phyloP scores from a whole-genome alignment of 2,329 filamentous ascomycete species.

The Colletotrichum tamarilloi region DNA sequence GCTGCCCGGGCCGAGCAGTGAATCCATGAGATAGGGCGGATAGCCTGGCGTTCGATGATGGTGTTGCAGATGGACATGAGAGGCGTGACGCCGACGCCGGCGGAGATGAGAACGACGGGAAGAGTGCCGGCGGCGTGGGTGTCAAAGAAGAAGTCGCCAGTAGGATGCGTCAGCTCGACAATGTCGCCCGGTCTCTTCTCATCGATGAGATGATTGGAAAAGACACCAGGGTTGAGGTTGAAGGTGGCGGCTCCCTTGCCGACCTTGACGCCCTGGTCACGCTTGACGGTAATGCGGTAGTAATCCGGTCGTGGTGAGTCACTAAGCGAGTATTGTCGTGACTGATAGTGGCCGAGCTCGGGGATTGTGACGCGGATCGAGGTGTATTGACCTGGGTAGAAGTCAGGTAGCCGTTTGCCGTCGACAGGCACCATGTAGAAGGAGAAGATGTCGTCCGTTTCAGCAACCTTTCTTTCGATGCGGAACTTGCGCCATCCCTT shows the following conservation, averaged over 20 bases:
- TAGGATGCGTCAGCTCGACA: slow-evolving; percentile 74
- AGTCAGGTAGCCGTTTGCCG: slow-evolving; percentile 68
- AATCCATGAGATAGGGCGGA: slow-evolving; percentile 67
- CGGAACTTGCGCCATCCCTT: slow-evolving; percentile 74
- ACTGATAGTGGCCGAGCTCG: slow-evolving; percentile 68
- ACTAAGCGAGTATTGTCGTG: slow-evolving; percentile 79
- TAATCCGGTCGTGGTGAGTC: slow-evolving; percentile 70
- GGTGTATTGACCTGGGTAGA: slow-evolving; percentile 79
- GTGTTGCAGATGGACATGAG: slow-evolving; percentile 71
- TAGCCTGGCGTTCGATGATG: slow-evolving; percentile 55
- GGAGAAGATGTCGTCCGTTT: slow-evolving; percentile 76
- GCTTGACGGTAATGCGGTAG: slow-evolving; percentile 79
- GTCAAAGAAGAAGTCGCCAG: slow-evolving; percentile 70
- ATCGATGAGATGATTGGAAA: slow-evolving; percentile 78
- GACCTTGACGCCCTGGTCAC: slow-evolving; percentile 61
- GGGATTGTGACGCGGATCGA: slow-evolving; percentile 70
- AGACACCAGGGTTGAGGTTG: slow-evolving; percentile 67
- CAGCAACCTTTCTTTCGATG: slow-evolving; percentile 72
- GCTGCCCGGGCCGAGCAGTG: slow-evolving; percentile 62
- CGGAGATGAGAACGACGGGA: slow-evolving; percentile 71
- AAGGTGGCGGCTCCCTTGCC: slow-evolving; percentile 54
- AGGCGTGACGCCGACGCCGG: slow-evolving; percentile 70
- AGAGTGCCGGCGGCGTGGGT: slow-evolving; percentile 48
- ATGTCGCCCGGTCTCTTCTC: slow-evolving; percentile 69
- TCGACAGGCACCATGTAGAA: slow-evolving; percentile 77